A percentile compares a stretch with the other conserved stretches of the same genome.
Conservation (phyloP, 78 protist species). For the Dictyostelium citrinum region DNA sequence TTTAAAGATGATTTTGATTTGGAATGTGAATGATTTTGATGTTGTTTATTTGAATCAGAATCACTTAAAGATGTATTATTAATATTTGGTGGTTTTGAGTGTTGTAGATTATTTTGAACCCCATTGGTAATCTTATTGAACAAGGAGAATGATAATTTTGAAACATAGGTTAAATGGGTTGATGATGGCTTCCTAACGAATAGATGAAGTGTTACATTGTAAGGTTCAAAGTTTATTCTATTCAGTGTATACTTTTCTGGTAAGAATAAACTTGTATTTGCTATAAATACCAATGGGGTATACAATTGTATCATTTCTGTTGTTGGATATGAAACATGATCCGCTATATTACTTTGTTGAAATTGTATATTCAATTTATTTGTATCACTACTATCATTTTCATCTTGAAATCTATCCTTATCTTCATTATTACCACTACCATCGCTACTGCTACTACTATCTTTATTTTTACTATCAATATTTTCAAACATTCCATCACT, state of each 20-base stretch:
- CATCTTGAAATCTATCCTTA: neutral
- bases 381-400: neutral
- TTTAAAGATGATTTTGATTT: neutral
- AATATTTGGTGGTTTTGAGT: neutral
- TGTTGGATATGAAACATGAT: constrained; percentile 29
- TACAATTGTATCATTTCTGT: constrained; percentile 7
- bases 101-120: neutral
- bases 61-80: neutral
- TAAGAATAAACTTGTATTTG: neutral
- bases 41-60: neutral
- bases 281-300: constrained; percentile 13
- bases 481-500: neutral
- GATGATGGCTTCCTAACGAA: neutral
- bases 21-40: neutral
- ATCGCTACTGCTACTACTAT: neutral
- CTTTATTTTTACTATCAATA: neutral
- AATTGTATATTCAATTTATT: neutral
- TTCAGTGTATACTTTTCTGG: neutral
- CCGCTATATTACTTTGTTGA: neutral
- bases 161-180: neutral
- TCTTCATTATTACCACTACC: neutral
- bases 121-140: neutral
- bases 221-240: neutral
- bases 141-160: neutral
- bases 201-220: neutral